Base-by-base conservation (phyloP, 1,284 basidiomycete genomes). In the Crocinoboletus sp. region DNA sequence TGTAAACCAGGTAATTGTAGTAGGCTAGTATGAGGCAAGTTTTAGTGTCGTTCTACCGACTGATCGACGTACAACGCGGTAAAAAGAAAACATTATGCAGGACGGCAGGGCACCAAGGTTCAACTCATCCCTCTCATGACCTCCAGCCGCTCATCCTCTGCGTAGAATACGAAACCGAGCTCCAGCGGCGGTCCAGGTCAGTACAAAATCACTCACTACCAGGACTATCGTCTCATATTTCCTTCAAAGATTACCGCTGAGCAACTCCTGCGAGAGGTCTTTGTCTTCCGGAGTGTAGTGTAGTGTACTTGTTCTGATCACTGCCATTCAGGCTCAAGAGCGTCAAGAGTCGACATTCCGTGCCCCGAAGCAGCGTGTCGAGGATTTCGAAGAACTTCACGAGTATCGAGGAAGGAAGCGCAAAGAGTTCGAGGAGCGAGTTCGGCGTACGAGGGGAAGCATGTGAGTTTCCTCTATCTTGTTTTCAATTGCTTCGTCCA, bases 331-430 rank as follows among this genome's bases (percentile, higher is more conserved):
- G 81, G 94, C 96, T 32, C 93, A 98, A 80, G 96, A 98, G 60
- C 77, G 94, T 42, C 95, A 99, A 73, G 96, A 98, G 61, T 80
- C 88, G 17, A 81, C 87, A 12, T 88, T 94, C 61, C 80, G 83
- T 41, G 92, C 93, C 3, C 94, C 94, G n/a, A 89, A 85, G 58
- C 94, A 97, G 64, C 80, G 91, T 36, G 86, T 99, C 38, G 93
- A 97, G 68, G 96, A 99, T 68, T 90, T 91, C 59, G 96, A 99
- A 66, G 96, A 99, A 67, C 84, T 99, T 30, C 77, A 89, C 65
- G 96, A 99, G 69, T 98, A 96, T 61, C 84, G 92, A 48, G 93
- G 92, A 17, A 73, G 96, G 49, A 98, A 97, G 64, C 77, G 95
- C 39, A 94, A 89, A 59, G 96, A 99, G 65, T 99, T 94, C 54